These are phyloP conservation scores for Rhodotorula sp. DNA, from an alignment of 1,284 basidiomycete genomes.

Conservation along the genomic window DNA sequence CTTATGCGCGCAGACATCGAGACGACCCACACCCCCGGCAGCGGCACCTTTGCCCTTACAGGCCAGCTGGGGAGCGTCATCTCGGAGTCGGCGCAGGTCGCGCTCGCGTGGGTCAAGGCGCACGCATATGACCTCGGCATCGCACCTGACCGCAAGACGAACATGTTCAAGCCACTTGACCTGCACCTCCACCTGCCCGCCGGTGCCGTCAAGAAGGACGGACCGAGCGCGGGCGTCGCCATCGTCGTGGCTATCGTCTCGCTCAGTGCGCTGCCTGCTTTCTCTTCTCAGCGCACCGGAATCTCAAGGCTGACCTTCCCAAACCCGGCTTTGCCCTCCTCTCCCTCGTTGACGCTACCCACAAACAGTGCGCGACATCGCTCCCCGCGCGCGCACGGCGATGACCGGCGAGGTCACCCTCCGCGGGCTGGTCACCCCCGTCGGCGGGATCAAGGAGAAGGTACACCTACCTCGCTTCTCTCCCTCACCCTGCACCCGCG, in stretches of 20 bases:
- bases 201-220: slow-evolving; percentile 87
- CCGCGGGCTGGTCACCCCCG: slow-evolving; percentile 63
- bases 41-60: slow-evolving; percentile 38
- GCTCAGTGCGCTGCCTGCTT: slow-evolving; percentile 17
- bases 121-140: slow-evolving; percentile 79
- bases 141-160: slow-evolving; percentile 55
- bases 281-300: background rate
- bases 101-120: slow-evolving; percentile 68
- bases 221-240: slow-evolving; percentile 83
- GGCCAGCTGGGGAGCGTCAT: slow-evolving; percentile 66
- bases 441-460: slow-evolving; percentile 81
- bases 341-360: too few species aligned
- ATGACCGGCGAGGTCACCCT: slow-evolving; percentile 85
- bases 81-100: slow-evolving; percentile 77
- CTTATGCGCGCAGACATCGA: slow-evolving; percentile 37
- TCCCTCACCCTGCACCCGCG: slow-evolving; percentile 45
- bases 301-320: slow-evolving; percentile 5
- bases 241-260: slow-evolving; percentile 76
- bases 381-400: slow-evolving; percentile 55
- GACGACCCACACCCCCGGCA: slow-evolving; percentile 40
- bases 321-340: too few species aligned
- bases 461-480: slow-evolving; percentile 46
- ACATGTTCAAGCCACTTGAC: slow-evolving; percentile 76
- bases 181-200: slow-evolving; percentile 82
- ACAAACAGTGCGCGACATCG: slow-evolving; percentile 27